Conservation (phyloP, 805 yeast genomes). For the Vanderwaltozyma verrucispora region DNA sequence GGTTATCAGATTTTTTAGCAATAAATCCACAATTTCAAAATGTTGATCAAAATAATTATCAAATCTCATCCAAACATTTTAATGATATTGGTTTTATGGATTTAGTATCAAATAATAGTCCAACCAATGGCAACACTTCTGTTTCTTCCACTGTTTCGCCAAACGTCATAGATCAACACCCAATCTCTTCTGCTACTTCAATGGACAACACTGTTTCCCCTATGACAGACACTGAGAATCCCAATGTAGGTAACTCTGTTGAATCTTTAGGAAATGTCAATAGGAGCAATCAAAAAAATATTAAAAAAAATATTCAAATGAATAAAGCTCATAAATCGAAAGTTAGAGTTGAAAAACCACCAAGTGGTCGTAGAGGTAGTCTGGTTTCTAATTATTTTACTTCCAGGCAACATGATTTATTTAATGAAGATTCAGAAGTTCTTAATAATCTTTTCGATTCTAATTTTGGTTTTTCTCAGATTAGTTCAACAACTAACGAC, state of each 20-base stretch:
- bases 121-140: background rate
- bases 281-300: no score
- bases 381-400: constrained; percentile 53
- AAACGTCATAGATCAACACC: no score
- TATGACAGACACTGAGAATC: background rate
- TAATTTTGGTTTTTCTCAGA: background rate
- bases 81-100: constrained; percentile 47
- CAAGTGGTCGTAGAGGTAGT: constrained; percentile 8
- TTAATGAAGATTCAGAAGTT: background rate
- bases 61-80: constrained; percentile 35
- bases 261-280: background rate
- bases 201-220: constrained; percentile 1
- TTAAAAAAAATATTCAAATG: background rate
- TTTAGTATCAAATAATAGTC: background rate
- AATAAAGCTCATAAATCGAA: background rate
- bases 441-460: constrained; percentile 30
- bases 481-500: constrained; percentile 13
- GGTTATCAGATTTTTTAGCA: constrained; percentile 57
- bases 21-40: constrained; percentile 4
- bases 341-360: background rate
- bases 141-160: background rate
- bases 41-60: constrained; percentile 29
- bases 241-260: background rate
- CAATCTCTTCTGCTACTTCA: background rate
- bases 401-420: constrained; percentile 53